Conservation (phyloP, 176 grass and related monocot species). For the Cenchrus purpureus region DNA sequence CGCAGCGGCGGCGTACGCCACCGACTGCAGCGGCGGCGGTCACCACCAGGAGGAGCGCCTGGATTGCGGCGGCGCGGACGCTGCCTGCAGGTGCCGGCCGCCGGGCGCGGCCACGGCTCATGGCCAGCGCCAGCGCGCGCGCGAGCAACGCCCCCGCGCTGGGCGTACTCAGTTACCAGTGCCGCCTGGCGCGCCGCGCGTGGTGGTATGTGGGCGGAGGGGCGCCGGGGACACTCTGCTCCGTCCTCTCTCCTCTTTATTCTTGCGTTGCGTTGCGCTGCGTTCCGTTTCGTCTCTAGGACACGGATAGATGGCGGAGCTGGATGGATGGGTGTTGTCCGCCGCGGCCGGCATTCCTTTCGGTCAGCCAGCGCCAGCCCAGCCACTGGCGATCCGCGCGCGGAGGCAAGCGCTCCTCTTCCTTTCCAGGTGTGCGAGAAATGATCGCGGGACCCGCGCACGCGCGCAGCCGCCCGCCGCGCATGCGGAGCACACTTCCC, state of each 20-base stretch:
- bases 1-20: background rate
- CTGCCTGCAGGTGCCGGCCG: background rate
- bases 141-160: background rate
- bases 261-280: background rate
- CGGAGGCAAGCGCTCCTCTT: background rate
- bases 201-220: background rate
- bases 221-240: background rate
- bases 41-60: slow-evolving; percentile 5
- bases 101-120: slow-evolving; percentile 39
- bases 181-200: background rate
- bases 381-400: background rate
- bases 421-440: slow-evolving; percentile 40
- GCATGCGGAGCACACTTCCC: background rate
- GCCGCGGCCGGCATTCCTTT: background rate
- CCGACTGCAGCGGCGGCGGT: background rate
- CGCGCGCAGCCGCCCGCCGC: background rate
- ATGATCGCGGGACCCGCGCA: slow-evolving; percentile 19
- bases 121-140: slow-evolving; percentile 40
- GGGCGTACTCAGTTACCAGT: background rate
- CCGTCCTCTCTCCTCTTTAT: background rate
- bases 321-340: too few relatives aligned
- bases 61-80: background rate
- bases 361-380: too few relatives aligned
- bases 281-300: background rate
- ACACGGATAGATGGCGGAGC: background rate